Base-by-base conservation (phyloP, 2,329 filamentous ascomycete species). In the Trichoderma sp. region DNA sequence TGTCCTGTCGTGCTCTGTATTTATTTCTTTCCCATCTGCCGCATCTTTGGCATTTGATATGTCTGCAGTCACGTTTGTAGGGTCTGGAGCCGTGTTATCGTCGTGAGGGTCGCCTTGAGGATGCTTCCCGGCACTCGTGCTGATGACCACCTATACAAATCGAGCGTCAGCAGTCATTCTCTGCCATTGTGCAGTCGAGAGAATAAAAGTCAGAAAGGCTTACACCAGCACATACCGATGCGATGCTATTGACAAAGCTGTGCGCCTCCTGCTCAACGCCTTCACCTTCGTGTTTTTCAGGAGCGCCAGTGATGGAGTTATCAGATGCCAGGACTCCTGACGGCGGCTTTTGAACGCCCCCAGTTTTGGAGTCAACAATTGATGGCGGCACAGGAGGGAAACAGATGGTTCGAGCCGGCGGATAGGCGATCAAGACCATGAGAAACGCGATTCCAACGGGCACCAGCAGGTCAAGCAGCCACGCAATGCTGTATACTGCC, bases 241-340 rank as follows among this genome's bases (percentile, higher is more conserved):
- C 79, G 64, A 96, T 89, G 39, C 89, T 87, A 66, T 90, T 90
- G 69, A 96, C 89, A 71, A 96, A 90, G 76, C 93, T 94, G 73
- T 87, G 90, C 1, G 93, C 93, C 77, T 96, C 93, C 70, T 91
- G 87, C 77, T 96, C 93, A 1, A 93, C 91, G 0, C 92, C 91
- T 77, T 96, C 92, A 30, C 93, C 93, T 76, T 93, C 90, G 79
- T 93, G 87, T 72, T 93, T 92, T 77, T 97, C 92, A 0, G 92
- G 90, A 0, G 93, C 93, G 1, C 93, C 93, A 0, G 93, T 96
- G 0, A 91, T 85, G 68, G 90, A 93, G 70, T 93, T 91, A 32
- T 90, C 86, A 24, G 90, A 93, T 0, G 91, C 93, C 0, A 96
- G 80, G 0, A 93, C 88, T 1, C 92, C 92, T 3, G 92, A 86